Base-by-base conservation (phyloP, 257 asterid species). In the Solanum commersonii region DNA sequence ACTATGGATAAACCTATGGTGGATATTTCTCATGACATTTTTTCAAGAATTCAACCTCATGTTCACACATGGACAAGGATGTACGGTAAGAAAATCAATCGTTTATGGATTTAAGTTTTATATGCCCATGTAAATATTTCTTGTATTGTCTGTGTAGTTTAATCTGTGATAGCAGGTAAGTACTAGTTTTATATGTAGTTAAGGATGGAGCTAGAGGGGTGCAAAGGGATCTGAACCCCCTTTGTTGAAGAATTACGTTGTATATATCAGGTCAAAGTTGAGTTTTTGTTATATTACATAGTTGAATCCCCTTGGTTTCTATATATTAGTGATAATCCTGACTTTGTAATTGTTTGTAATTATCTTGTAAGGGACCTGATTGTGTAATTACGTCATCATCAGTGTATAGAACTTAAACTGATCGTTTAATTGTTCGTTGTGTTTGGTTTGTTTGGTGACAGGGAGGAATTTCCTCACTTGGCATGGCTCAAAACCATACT, bases 1-100 rank as follows among this genome's bases (percentile, higher is more conserved):
- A 89, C 92, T 71, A 90, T 92, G 91, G 90, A 76, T 6, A 88
- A 88, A 81, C 92, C 98, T 3, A 89, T 91, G 94, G 91, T 91
- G 90, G 92, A 90, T 76, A 83, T 93, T 35, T 93, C 96, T 8
- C 96, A 95, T 67, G 92, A 91, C 68, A 90, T 95, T 77, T 92
- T 91, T 35, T 89, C 93, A 14, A 93, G 94, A 78, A 87, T 94
- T 34, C 94, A 93, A 49, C 98, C 98, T 82, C 95, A 94, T 85
- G 93, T 95, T 35, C 89, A 89, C 86, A 65, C 92, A 5, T 95
- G 98, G 98, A 92, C 91, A 37, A 91, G 90, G 34, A 89, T 89
- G 52, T 94, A 95, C 31, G 98, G 96, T 94, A 89, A 84, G 59
- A 10, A 42, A 3, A 20, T 10, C 5, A 31, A 18, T 23, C 73